Percentiles rank a stretch among this genome's conserved stretches.
Conservation (phyloP, 345 rosid species). For the Hibiscus mutabilis region DNA sequence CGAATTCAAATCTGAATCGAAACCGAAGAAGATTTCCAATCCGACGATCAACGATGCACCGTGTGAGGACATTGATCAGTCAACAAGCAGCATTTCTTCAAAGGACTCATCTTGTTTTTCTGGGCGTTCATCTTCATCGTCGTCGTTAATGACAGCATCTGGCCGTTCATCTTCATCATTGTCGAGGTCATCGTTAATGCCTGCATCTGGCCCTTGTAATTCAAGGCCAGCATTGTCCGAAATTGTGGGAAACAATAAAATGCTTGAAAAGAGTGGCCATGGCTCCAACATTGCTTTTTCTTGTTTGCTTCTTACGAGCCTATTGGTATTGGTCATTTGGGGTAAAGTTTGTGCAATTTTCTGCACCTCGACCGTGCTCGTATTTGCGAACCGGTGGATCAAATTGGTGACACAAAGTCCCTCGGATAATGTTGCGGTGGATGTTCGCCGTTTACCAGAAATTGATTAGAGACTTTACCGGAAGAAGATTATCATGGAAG, state of each 20-base stretch:
- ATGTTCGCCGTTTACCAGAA: neutral
- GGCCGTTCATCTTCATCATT: neutral
- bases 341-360: slow-evolving; percentile 48
- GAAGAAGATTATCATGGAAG: slow-evolving; percentile 37
- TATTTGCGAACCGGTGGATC: slow-evolving; percentile 18
- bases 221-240: neutral
- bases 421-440: neutral
- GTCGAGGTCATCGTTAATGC: neutral
- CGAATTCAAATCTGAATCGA: neutral
- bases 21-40: neutral
- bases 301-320: slow-evolving; percentile 26
- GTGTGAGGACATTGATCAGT: neutral
- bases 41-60: neutral
- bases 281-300: slow-evolving; percentile 8
- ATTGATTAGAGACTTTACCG: slow-evolving; percentile 6
- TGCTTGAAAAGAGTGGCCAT: neutral
- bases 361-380: slow-evolving; percentile 42
- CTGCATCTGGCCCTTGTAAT: neutral
- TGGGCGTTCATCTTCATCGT: neutral
- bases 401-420: neutral
- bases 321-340: slow-evolving; percentile 36
- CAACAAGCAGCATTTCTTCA: neutral
- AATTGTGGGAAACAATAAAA: neutral
- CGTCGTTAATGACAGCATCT: neutral
- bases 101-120: neutral